Conservation (phyloP, 805 yeast species). For the Candida succiphila region DNA sequence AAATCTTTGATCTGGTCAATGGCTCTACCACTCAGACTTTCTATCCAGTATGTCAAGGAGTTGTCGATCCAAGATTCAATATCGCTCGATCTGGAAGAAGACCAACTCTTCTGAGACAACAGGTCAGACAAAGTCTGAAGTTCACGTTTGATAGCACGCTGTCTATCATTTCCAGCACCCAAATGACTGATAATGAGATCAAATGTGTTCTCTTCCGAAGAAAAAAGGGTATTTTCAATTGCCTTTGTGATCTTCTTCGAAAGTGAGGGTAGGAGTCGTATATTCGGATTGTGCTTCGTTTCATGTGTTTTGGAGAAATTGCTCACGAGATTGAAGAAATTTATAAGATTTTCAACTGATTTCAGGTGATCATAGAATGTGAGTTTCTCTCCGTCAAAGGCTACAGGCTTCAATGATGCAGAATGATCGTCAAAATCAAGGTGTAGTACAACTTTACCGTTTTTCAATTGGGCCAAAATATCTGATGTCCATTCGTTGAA, state of each 20-base stretch:
- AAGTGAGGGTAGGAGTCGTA: conserved; percentile 8
- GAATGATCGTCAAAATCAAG: conserved; percentile 3
- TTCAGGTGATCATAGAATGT: conserved; percentile 3
- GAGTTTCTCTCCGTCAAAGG: not conserved
- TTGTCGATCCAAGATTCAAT: conserved; percentile 25
- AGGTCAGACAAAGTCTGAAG: conserved; percentile 11
- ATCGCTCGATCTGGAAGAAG: conserved; percentile 20
- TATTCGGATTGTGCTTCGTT: conserved; percentile 4
- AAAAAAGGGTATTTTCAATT: conserved; percentile 14
- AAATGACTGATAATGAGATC: conserved; percentile 16
- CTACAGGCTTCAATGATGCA: conserved; percentile 2
- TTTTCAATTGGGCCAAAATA: conserved; percentile 7
- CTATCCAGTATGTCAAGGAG: conserved; percentile 18
- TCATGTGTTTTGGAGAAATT: conserved; percentile 5
- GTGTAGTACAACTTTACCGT: conserved; percentile 2
- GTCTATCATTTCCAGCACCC: conserved; percentile 4
- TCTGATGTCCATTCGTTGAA: conserved; percentile 14
- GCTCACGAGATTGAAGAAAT: conserved; percentile 14
- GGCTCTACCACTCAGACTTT: conserved; percentile 13
- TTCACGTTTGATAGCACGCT: conserved; percentile 3
- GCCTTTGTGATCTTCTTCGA: conserved; percentile 11
- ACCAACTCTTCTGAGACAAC: conserved; percentile 18
- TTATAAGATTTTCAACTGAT: conserved; percentile 12
- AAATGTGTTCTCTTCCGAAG: conserved; percentile 12
- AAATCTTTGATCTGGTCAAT: conserved; percentile 17